Conservation (phyloP, 495 filamentous ascomycete species). For the Apiosordaria backusii region DNA sequence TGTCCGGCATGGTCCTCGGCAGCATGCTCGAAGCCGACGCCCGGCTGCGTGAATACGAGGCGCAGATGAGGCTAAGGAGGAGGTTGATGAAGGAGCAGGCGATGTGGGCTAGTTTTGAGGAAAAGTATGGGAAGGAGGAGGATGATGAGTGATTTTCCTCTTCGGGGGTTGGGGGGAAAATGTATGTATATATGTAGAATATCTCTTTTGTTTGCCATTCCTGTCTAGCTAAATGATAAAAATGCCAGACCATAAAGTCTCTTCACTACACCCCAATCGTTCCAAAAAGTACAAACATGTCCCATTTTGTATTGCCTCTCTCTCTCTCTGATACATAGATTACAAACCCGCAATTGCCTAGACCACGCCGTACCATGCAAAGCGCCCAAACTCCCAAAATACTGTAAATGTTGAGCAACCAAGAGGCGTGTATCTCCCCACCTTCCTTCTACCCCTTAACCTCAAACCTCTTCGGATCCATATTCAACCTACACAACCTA, state of each 20-base stretch:
- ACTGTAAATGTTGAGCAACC: too few relatives aligned
- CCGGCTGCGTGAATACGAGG: slow-evolving; percentile 65
- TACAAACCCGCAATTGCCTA: too few relatives aligned
- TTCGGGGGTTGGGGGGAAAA: not conserved
- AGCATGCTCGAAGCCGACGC: slow-evolving; percentile 80
- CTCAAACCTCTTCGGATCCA: slow-evolving; percentile 85
- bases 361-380: too few relatives aligned
- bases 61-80: slow-evolving; percentile 59
- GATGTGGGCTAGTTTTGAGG: slow-evolving; percentile 54
- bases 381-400: too few relatives aligned
- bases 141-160: slow-evolving; percentile 28
- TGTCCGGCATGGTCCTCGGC: slow-evolving; percentile 82
- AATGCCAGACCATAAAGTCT: not conserved
- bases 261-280: too few relatives aligned
- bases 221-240: not conserved
- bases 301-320: too few relatives aligned
- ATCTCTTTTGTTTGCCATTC: not conserved
- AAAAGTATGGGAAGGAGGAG: slow-evolving; percentile 37
- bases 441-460: slow-evolving; percentile 24
- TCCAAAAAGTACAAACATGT: too few relatives aligned
- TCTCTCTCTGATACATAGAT: too few relatives aligned
- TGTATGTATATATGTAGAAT: not conserved
- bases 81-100: slow-evolving; percentile 59
- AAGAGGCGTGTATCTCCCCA: not conserved
- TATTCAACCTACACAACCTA: slow-evolving; percentile 87